A percentile compares a stretch with the other conserved stretches of the same genome.
These are phyloP conservation scores for Penicillium sp. DNA, from an alignment of 2,329 filamentous ascomycete genomes.

Conservation along the genomic window DNA sequence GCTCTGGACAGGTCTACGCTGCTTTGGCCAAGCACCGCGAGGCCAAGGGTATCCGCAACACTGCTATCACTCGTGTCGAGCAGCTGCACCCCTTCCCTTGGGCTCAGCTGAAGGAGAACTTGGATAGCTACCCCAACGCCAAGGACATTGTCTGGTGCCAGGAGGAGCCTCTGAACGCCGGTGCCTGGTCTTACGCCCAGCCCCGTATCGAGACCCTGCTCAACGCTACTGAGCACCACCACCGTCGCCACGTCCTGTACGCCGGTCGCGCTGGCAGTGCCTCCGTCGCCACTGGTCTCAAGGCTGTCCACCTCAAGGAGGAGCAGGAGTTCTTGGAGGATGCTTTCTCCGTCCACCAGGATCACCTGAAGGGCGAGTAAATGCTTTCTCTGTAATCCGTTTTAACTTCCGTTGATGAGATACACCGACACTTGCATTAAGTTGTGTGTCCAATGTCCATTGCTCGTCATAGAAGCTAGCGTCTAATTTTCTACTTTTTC, in stretches of 20 bases:
- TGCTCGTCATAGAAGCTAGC: constrained; percentile 27
- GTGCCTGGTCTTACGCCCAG: constrained; percentile 96
- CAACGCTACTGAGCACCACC: constrained; percentile 85
- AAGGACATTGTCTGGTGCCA: constrained; percentile 97
- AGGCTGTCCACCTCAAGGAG: constrained; percentile 84
- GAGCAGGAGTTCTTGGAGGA: constrained; percentile 75
- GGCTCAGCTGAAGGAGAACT: constrained; percentile 92
- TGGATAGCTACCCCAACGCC: constrained; percentile 94
- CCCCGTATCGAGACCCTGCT: constrained; percentile 94
- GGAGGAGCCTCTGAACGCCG: constrained; percentile 96
- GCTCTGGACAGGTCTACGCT: constrained; percentile 89
- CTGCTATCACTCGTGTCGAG: constrained; percentile 91
- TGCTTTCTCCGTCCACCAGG: constrained; percentile 61
- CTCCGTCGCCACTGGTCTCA: constrained; percentile 88
- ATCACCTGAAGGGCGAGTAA: constrained; percentile 64
- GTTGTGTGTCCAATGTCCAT: constrained; percentile 26
- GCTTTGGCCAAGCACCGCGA: constrained; percentile 87
- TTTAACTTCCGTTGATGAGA: constrained; percentile 5
- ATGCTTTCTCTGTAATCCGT: constrained; percentile 9
- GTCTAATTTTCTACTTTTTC: constrained; percentile 30
- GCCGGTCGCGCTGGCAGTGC: constrained; percentile 91
- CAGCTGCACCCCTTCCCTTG: constrained; percentile 99
- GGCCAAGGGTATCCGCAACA: constrained; percentile 79
- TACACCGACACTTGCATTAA: constrained; percentile 12
- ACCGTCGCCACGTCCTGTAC: constrained; percentile 95